phyloP scores from a whole-genome alignment of 2,329 filamentous ascomycete genomes.

The Alternaria triticina region DNA sequence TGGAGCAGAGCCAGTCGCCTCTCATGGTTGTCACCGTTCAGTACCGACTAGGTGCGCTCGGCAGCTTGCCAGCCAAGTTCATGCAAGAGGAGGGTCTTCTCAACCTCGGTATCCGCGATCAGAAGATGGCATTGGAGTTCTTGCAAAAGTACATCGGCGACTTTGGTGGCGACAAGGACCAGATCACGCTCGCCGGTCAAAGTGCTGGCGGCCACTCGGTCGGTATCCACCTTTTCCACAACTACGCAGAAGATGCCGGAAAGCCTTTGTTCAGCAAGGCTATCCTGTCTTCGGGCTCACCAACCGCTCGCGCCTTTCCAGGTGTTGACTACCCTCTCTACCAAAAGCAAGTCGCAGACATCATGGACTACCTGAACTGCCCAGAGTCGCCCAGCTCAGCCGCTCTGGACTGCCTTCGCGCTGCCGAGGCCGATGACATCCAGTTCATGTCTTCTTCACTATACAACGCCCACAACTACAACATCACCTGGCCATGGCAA shows the following conservation, averaged over 20 bases:
- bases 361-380: conserved; percentile 41
- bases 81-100: conserved; percentile 43
- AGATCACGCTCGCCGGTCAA: conserved; percentile 51
- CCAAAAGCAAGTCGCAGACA: conserved; percentile 35
- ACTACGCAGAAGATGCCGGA: conserved; percentile 40
- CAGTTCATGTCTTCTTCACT: conserved; percentile 49
- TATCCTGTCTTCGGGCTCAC: conserved; percentile 43
- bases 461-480: conserved; percentile 48
- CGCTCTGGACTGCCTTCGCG: conserved; percentile 50
- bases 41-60: conserved; percentile 45
- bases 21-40: conserved; percentile 45
- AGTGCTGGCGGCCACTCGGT: conserved; percentile 49
- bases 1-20: conserved; percentile 37
- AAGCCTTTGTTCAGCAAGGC: conserved; percentile 43
- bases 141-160: conserved; percentile 47
- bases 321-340: conserved; percentile 40
- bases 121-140: conserved; percentile 46
- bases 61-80: conserved; percentile 41
- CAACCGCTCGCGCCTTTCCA: conserved; percentile 46
- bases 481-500: conserved; percentile 58
- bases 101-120: conserved; percentile 43
- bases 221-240: conserved; percentile 46
- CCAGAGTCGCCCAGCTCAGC: conserved; percentile 29
- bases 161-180: conserved; percentile 49
- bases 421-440: conserved; percentile 47